A percentile compares a stretch with the other conserved stretches of the same genome.
Evolutionary conservation across 495 filamentous ascomycete genomes (phyloP).

Genomic region (Penicillium cinerascens): DNA sequence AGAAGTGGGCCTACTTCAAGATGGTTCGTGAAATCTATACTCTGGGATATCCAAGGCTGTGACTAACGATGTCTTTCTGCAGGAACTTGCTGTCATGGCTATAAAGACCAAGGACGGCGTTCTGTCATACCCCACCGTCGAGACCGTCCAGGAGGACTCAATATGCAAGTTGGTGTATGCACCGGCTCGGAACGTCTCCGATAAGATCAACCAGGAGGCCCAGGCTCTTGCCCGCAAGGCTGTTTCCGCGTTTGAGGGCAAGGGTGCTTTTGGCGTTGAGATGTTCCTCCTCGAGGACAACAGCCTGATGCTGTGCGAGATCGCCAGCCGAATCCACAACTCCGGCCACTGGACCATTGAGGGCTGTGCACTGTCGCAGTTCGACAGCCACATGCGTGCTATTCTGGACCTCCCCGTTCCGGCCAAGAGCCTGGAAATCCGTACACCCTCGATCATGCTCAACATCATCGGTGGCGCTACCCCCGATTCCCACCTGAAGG

Average conservation of each 20-base stretch:
- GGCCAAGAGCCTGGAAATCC: slow-evolving; percentile 54
- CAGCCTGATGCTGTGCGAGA: slow-evolving; percentile 79
- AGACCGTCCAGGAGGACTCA: slow-evolving; percentile 92
- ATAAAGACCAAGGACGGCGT: slow-evolving; percentile 79
- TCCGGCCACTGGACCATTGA: slow-evolving; percentile 98
- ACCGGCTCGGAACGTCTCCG: slow-evolving; percentile 70
- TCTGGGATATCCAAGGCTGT: no score
- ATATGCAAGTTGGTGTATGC: slow-evolving; percentile 93
- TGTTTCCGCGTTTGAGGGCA: slow-evolving; percentile 74
- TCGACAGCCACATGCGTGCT: slow-evolving; percentile 81
- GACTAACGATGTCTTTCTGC: neutral
- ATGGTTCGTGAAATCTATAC: slow-evolving; percentile 39
- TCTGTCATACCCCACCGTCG: slow-evolving; percentile 82
- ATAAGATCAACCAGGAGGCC: slow-evolving; percentile 57
- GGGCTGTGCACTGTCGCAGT: slow-evolving; percentile 85
- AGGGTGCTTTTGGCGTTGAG: slow-evolving; percentile 94
- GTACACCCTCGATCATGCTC: slow-evolving; percentile 81
- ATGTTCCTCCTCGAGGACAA: slow-evolving; percentile 87
- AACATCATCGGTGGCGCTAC: slow-evolving; percentile 85
- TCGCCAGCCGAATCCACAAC: slow-evolving; percentile 94
- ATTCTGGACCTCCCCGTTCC: slow-evolving; percentile 77
- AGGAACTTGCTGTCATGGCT: slow-evolving; percentile 91
- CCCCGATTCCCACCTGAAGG: slow-evolving; percentile 62
- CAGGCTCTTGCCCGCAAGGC: slow-evolving; percentile 76
- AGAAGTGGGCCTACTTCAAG: slow-evolving; percentile 84